A percentile compares a stretch with the other conserved stretches of the same genome.
These are phyloP conservation scores for Kluyveromyces lactis DNA, from an alignment of 805 yeast genomes.

Conservation along the genomic window DNA sequence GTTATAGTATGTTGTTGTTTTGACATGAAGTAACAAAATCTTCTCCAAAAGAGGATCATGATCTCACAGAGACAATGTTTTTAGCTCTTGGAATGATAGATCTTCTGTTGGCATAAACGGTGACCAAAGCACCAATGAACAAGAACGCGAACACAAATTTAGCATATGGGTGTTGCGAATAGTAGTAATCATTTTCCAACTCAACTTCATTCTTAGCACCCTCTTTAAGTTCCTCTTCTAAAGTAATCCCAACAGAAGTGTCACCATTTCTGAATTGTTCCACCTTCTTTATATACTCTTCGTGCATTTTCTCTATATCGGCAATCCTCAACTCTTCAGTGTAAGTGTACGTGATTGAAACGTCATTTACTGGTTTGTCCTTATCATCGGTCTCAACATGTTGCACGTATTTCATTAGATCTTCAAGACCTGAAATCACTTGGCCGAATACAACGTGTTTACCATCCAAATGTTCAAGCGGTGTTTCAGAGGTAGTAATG, in stretches of 20 bases:
- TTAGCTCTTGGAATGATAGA: conserved; percentile 11
- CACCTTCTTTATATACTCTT: conserved; percentile 17
- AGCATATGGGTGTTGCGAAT: conserved; percentile 14
- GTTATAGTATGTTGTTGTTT: too few relatives aligned
- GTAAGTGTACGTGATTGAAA: conserved; percentile 32
- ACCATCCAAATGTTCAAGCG: conserved; percentile 43
- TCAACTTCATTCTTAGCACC: conserved; percentile 11
- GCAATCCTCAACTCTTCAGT: conserved; percentile 23
- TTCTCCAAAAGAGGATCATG: neutral
- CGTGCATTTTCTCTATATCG: conserved; percentile 13
- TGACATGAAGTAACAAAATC: too few relatives aligned
- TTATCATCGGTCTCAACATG: conserved; percentile 36
- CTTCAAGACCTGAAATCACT: conserved; percentile 55
- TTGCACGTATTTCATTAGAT: conserved; percentile 51
- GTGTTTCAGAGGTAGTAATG: conserved; percentile 42
- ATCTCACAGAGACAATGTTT: conserved; percentile 21
- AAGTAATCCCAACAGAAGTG: conserved; percentile 18
- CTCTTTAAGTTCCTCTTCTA: conserved; percentile 6
- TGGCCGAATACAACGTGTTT: conserved; percentile 74
- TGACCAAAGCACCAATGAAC: conserved; percentile 6
- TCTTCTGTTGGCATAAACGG: conserved; percentile 12
- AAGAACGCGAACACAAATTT: conserved; percentile 1
- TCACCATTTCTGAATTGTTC: conserved; percentile 24
- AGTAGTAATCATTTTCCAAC: conserved; percentile 14
- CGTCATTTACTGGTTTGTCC: conserved; percentile 38